Evolutionary conservation across 768 basidiomycete genomes (phyloP).

Genomic region (Calocybe gangraenosa): DNA sequence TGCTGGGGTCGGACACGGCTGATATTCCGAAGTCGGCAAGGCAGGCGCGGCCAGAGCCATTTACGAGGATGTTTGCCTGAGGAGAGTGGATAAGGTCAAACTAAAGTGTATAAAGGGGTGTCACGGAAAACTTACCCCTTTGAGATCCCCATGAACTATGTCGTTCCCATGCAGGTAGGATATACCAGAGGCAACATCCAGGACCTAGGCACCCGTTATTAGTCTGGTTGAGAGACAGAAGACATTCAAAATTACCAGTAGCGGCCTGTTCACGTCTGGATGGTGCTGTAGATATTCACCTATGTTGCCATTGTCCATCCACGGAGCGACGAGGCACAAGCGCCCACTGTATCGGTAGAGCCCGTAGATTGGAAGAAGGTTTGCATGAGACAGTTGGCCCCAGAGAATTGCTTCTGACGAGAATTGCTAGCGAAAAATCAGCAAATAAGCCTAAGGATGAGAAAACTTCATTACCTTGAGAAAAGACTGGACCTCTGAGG

Average conservation of each 20-base stretch:
- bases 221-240: background rate
- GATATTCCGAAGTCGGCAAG: slow-evolving; percentile 4
- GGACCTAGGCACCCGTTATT: background rate
- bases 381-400: slow-evolving; percentile 10
- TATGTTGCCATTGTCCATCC: slow-evolving; percentile 32
- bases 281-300: slow-evolving; percentile 16
- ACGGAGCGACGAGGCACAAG: slow-evolving; percentile 30
- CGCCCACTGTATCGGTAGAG: slow-evolving; percentile 18
- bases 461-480: slow-evolving; percentile 1
- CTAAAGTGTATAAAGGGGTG: background rate
- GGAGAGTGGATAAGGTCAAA: background rate
- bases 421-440: slow-evolving; percentile 2
- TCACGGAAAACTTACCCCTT: background rate
- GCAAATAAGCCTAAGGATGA: background rate
- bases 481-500: background rate
- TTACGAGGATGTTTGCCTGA: slow-evolving; percentile 3
- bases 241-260: background rate
- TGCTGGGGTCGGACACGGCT: background rate
- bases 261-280: slow-evolving; percentile 6
- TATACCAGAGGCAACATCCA: background rate
- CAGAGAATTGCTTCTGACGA: slow-evolving; percentile 11
- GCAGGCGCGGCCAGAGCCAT: background rate
- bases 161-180: background rate
- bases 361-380: slow-evolving; percentile 32
- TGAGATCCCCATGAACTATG: slow-evolving; percentile 3